Evolutionary conservation across 106 monocot genomes (phyloP), one percentile per base, ranked within the genome.

Genomic region (Chionographis japonica): DNA sequence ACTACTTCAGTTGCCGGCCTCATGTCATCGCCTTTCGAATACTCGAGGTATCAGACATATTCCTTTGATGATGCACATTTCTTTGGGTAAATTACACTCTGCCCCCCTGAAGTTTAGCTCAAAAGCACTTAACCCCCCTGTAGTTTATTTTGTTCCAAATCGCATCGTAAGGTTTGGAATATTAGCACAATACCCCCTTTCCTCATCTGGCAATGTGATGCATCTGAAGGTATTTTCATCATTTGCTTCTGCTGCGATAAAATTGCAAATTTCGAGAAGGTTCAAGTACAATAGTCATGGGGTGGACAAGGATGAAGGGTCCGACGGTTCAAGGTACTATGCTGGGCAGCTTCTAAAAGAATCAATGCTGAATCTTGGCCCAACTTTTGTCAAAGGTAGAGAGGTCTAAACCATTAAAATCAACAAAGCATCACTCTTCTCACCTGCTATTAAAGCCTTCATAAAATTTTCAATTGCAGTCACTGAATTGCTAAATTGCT

Each of bases 341-440:
- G 65, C 81, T 17, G 95, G 95, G 3, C 83, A 86, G 12, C 62
- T 95, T 68, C 72, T 95, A 15, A 91, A 84, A 78, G 91, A 91
- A 55, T 62, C 88, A 67, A 69, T 95, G 69, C 73, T 95, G 58
- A 75, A 79, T 58, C 95, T 95, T 75, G 95, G 95, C 37, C 91
- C 95, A 67, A 86, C 95, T 77, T 95, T 95, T 82, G 68, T 86
- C 50, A 95, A 95, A 88, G 86, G 95, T 95, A 71, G 69, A 57
- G 8, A 43, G 3, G 27, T 27, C n/a, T 63, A 61, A 51, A 68
- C n/a, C 27, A 58, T 54, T 13, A 42, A 50, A 16, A 57, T 27
- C 11, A 55, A 40, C 50, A 46, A 37, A 17, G 18, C n/a, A 63
- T 35, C 12, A 17, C 1, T 71, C 52, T 56, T 6, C 10, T 54